Conservation (phyloP, 2,329 filamentous ascomycete genomes). For the Aaosphaeria pasadenensis region DNA sequence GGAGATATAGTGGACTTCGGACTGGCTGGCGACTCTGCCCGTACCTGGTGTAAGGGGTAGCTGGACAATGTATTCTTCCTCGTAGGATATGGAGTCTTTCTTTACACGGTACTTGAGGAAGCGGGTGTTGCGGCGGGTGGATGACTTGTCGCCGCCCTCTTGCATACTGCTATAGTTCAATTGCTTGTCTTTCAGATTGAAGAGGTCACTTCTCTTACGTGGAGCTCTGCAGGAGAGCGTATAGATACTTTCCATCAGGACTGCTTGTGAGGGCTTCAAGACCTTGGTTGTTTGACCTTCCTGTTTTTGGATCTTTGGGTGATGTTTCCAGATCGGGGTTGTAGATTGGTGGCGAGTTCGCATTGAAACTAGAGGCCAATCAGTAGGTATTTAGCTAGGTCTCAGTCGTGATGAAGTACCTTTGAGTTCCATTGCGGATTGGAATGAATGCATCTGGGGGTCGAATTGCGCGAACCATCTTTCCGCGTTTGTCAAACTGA, state of each 20-base stretch:
- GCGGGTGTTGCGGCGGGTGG: slow-evolving; percentile 56
- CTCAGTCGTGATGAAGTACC: slow-evolving; percentile 4
- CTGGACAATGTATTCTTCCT: slow-evolving; percentile 63
- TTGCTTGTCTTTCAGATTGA: slow-evolving; percentile 38
- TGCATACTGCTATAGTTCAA: slow-evolving; percentile 15
- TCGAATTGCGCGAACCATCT: slow-evolving; percentile 61
- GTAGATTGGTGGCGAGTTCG: slow-evolving; percentile 63
- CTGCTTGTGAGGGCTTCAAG: slow-evolving; percentile 67
- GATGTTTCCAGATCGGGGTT: slow-evolving; percentile 46
- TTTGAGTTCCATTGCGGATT: slow-evolving; percentile 56
- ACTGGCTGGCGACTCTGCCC: slow-evolving; percentile 61
- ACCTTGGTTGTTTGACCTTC: slow-evolving; percentile 72
- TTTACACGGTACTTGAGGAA: slow-evolving; percentile 64
- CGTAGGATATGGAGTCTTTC: slow-evolving; percentile 45
- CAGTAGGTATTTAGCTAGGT: not conserved
- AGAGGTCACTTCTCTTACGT: slow-evolving; percentile 37
- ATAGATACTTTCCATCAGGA: slow-evolving; percentile 61
- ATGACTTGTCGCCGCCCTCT: slow-evolving; percentile 53
- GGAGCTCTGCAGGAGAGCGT: slow-evolving; percentile 64
- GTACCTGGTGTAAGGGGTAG: slow-evolving; percentile 56
- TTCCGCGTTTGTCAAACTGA: slow-evolving; percentile 57
- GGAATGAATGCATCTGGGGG: slow-evolving; percentile 65
- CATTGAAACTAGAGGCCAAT: slow-evolving; percentile 53
- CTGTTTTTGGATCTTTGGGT: slow-evolving; percentile 58
- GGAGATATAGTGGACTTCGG: slow-evolving; percentile 64